phyloP scores from a whole-genome alignment of 805 yeast species.

The Candida insectorum region DNA sequence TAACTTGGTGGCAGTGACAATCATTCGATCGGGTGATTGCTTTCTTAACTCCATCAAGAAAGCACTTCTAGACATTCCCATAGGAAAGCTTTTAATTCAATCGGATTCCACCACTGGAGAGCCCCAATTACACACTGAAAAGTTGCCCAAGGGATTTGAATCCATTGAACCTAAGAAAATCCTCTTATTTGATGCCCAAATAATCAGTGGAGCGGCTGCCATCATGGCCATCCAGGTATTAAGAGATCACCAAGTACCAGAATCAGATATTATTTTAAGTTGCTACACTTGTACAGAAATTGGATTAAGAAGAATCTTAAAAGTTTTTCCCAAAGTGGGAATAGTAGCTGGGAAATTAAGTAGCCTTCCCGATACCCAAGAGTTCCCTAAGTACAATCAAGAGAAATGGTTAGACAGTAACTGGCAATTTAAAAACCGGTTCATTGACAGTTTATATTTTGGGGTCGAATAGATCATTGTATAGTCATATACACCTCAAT shows the following conservation, averaged over 20 bases:
- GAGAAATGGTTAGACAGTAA: conserved; percentile 46
- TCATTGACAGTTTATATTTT: conserved; percentile 72
- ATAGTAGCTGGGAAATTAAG: conserved; percentile 70
- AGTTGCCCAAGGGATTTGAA: conserved; percentile 48
- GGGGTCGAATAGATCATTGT: conserved; percentile 48
- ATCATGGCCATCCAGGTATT: conserved; percentile 91
- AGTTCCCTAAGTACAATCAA: conserved; percentile 21
- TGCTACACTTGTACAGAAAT: conserved; percentile 73
- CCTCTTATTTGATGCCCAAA: conserved; percentile 79
- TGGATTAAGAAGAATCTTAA: conserved; percentile 68
- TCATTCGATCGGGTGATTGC: conserved; percentile 91
- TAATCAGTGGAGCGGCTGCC: conserved; percentile 89
- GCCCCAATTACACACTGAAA: conserved; percentile 84
- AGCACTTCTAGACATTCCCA: conserved; percentile 70
- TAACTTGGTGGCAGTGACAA: conserved; percentile 66
- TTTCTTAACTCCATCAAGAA: conserved; percentile 76
- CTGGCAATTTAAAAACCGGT: conserved; percentile 64
- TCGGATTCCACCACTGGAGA: conserved; percentile 89
- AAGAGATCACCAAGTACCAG: conserved; percentile 70
- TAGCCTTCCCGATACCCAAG: conserved; percentile 23
- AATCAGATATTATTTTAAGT: conserved; percentile 62
- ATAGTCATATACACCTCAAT: background rate
- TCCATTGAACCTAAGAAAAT: conserved; percentile 37
- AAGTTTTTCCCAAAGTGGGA: conserved; percentile 69
- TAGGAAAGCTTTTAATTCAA: conserved; percentile 85